Evolutionary conservation across 129 eudicot genomes (phyloP).

Genomic region (Kitagawia praeruptora): DNA sequence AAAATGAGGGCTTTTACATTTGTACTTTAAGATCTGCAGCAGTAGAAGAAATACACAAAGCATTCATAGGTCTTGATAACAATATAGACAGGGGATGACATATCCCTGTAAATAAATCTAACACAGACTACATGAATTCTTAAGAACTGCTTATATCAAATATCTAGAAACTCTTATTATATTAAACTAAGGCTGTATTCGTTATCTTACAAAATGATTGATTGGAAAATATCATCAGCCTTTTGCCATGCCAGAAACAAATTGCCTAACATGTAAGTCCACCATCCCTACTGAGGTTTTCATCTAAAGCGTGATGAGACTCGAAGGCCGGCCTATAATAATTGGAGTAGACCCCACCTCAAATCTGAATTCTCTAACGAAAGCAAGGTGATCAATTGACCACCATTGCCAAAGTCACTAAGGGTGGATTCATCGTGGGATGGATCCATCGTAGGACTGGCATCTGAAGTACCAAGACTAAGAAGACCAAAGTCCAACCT

Average conservation of each 20-base stretch:
- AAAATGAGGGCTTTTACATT: constrained; percentile 5
- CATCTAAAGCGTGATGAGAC: background rate
- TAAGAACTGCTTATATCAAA: background rate
- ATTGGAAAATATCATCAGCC: background rate
- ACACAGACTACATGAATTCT: background rate
- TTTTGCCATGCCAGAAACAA: background rate
- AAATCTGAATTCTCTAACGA: background rate
- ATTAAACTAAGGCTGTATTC: background rate
- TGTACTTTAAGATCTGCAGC: constrained; percentile 4
- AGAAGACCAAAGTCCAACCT: background rate
- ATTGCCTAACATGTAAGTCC: background rate
- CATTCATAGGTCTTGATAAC: background rate
- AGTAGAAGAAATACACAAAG: background rate
- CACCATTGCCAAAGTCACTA: background rate
- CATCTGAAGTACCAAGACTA: background rate
- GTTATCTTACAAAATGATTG: background rate
- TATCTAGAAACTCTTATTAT: background rate
- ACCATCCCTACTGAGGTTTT: background rate
- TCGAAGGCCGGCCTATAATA: background rate
- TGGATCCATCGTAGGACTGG: background rate
- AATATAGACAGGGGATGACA: background rate
- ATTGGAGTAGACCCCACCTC: background rate
- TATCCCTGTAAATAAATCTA: background rate
- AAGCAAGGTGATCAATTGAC: background rate
- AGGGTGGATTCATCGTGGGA: background rate